A percentile compares a stretch with the other conserved stretches of the same genome.
phyloP scores from a whole-genome alignment of 1,284 basidiomycete species.

The Ceratobasidium sp. region DNA sequence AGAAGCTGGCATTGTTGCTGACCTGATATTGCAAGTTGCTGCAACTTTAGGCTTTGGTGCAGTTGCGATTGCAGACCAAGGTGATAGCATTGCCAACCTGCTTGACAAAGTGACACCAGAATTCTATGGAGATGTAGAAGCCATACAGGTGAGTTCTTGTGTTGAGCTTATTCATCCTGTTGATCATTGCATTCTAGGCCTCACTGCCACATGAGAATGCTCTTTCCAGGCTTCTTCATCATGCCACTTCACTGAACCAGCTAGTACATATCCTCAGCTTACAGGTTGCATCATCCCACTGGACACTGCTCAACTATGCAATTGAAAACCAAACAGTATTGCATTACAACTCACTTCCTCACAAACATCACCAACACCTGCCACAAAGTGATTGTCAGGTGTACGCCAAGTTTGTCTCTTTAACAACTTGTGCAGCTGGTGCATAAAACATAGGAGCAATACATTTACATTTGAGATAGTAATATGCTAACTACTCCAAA shows the following conservation, averaged over 20 bases:
- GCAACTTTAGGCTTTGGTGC: neutral
- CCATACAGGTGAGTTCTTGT: neutral
- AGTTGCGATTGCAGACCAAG: neutral
- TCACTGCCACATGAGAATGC: neutral
- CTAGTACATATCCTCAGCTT: neutral
- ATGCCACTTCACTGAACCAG: neutral
- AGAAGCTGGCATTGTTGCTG: neutral
- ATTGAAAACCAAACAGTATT: neutral
- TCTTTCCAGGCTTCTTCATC: neutral
- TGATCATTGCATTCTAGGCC: neutral
- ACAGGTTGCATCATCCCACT: neutral
- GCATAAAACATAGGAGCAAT: neutral
- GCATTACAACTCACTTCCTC: neutral
- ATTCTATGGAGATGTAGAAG: neutral
- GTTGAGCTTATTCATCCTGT: neutral
- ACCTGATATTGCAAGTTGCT: neutral
- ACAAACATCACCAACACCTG: neutral
- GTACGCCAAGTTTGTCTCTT: conserved; percentile 1
- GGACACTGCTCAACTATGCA: neutral
- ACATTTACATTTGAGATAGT: neutral
- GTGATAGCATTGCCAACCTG: neutral
- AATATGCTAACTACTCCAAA: neutral
- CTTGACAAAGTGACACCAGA: neutral
- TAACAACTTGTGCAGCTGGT: too few relatives aligned
- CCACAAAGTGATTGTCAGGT: neutral